These are phyloP conservation scores for Naumovozyma castellii DNA, from an alignment of 805 yeast species.

Conservation along the genomic window DNA sequence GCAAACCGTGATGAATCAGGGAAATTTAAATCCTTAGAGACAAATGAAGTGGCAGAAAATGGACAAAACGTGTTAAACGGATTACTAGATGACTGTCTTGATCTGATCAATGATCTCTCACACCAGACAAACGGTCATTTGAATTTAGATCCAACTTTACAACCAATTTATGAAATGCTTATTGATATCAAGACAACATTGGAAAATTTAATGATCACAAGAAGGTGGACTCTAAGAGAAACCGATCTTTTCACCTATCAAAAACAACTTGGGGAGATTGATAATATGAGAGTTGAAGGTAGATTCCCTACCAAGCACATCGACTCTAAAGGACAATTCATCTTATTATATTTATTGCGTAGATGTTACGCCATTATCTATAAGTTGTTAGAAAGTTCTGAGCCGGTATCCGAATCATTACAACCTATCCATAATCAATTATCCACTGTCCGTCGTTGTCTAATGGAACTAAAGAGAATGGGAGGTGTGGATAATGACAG, in stretches of 20 bases:
- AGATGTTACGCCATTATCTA: constrained; percentile 87
- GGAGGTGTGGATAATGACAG: constrained; percentile 84
- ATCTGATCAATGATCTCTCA: constrained; percentile 58
- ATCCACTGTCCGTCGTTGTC: constrained; percentile 81
- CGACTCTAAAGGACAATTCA: constrained; percentile 46
- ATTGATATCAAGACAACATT: constrained; percentile 59
- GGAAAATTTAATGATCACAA: constrained; percentile 77
- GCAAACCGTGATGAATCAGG: constrained; percentile 47
- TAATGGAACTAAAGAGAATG: constrained; percentile 81
- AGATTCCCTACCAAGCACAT: constrained; percentile 35
- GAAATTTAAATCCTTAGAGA: constrained; percentile 36
- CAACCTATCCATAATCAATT: constrained; percentile 91
- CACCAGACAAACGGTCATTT: constrained; percentile 29
- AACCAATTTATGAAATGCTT: constrained; percentile 54
- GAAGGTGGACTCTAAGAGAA: constrained; percentile 96
- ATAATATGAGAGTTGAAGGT: constrained; percentile 58
- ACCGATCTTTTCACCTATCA: constrained; percentile 87
- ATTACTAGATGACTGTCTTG: constrained; percentile 73
- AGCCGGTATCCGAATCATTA: constrained; percentile 90
- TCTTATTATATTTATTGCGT: constrained; percentile 68
- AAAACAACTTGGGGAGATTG: constrained; percentile 61
- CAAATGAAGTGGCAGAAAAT: constrained; percentile 27
- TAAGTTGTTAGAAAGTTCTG: constrained; percentile 80
- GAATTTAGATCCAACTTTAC: constrained; percentile 42
- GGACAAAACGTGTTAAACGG: constrained; percentile 54